phyloP scores from a whole-genome alignment of 2,329 filamentous ascomycete genomes.

The Fusarium metavorans region DNA sequence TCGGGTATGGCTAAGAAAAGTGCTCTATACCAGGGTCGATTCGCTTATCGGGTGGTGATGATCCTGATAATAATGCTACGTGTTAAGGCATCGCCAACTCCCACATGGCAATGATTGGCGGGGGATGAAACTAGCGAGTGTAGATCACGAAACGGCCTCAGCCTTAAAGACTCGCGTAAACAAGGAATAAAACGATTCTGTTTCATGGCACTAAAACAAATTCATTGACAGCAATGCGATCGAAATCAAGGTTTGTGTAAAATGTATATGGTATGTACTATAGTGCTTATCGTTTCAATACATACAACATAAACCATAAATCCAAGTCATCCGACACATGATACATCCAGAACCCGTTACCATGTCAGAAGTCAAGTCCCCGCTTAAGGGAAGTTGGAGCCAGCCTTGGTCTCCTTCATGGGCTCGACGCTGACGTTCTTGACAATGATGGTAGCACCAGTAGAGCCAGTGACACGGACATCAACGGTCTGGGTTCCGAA shows the following conservation, averaged over 20 bases:
- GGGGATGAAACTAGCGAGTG: neutral
- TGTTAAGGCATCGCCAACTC: neutral
- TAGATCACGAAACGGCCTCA: neutral
- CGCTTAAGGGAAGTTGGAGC: slow-evolving; percentile 47
- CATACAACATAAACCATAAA: neutral
- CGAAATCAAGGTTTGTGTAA: neutral
- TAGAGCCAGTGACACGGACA: slow-evolving; percentile 66
- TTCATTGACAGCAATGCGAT: neutral
- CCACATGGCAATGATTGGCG: neutral
- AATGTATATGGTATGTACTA: neutral
- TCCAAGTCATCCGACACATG: neutral
- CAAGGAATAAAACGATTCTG: neutral
- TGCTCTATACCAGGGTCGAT: neutral
- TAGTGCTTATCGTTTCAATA: neutral
- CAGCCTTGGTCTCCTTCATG: slow-evolving; percentile 44
- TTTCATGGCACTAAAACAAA: neutral
- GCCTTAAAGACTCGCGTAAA: neutral
- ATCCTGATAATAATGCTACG: neutral
- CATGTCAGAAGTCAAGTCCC: neutral
- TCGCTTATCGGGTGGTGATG: neutral
- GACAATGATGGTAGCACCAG: slow-evolving; percentile 64
- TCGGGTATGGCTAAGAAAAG: neutral
- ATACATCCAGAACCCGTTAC: neutral
- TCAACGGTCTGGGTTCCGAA: slow-evolving; percentile 67
- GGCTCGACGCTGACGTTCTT: slow-evolving; percentile 60